Conservation (phyloP, 1,284 basidiomycete genomes). For the Tilletia horrida region DNA sequence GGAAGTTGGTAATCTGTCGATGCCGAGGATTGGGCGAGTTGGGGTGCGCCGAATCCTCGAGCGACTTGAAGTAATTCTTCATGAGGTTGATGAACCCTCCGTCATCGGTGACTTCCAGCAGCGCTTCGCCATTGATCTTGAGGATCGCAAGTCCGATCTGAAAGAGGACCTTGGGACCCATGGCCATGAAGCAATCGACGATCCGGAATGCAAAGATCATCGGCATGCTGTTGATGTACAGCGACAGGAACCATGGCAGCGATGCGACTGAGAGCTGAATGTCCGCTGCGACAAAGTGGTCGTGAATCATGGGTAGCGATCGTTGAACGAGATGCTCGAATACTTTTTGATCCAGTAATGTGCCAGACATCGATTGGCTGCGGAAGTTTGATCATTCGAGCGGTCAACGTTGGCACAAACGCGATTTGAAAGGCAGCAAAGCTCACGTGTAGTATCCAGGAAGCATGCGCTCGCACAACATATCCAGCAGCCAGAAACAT, state of each 20-base stretch:
- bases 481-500: slow-evolving; percentile 94
- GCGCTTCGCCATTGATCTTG: slow-evolving; percentile 93
- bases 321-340: slow-evolving; percentile 93
- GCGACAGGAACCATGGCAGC: slow-evolving; percentile 86
- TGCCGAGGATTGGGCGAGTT: slow-evolving; percentile 80
- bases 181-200: slow-evolving; percentile 97
- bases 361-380: slow-evolving; percentile 97
- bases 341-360: slow-evolving; percentile 91
- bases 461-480: slow-evolving; percentile 86
- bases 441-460: slow-evolving; percentile 69
- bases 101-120: slow-evolving; percentile 94
- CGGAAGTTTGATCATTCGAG: neutral
- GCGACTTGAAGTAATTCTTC: slow-evolving; percentile 78
- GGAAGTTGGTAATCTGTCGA: slow-evolving; percentile 94
- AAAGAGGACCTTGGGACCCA: slow-evolving; percentile 97
- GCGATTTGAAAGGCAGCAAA: too few species aligned
- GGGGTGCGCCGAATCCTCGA: slow-evolving; percentile 93
- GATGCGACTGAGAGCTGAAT: slow-evolving; percentile 96
- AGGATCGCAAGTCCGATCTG: slow-evolving; percentile 92
- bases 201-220: slow-evolving; percentile 98
- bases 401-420: too few species aligned
- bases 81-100: slow-evolving; percentile 78
- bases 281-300: slow-evolving; percentile 86
- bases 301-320: slow-evolving; percentile 72
- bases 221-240: slow-evolving; percentile 98